Base-by-base conservation (phyloP, 2,329 filamentous ascomycete genomes). In the Sclerotinia subarctica region DNA sequence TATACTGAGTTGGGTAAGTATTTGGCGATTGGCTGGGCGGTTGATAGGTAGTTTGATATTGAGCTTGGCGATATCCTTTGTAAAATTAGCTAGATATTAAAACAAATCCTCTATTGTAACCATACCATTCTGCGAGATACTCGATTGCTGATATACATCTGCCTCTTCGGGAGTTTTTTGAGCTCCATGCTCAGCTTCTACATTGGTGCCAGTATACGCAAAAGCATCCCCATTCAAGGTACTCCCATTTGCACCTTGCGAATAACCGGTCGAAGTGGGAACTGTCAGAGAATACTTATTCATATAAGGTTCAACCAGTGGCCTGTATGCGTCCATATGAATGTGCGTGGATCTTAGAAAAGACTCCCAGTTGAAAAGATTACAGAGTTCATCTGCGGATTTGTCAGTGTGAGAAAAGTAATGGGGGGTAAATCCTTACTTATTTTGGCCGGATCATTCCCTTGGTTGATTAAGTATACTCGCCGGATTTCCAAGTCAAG, bases 321-420 rank as follows among this genome's bases (percentile, higher is more conserved):
- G 76, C 67, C 86, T 85, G 68, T 86, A 83, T 67, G 85, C 84
- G 73, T 87, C 86, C 59, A 90, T 81, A 75, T 87, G 86, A 17
- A 79, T 80, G 58, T 83, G 84, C 21, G 89, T 81, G 69, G 87
- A 85, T 29, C 82, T 81, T 21, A 89, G 78, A 68, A 90, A 89
- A 68, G 88, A 85, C 63, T 85, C 84, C 88, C 88, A 90, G 42
- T 83, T 82, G 72, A 88, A 89, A 29, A 66, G 64, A 47, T 66
- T 54, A 29, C 64, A 46, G 1, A 66, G 54, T 38, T 66, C 64
- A 44, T 66, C 64, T 66, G 53, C 53, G 42, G 15, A 10, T 24
- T 49, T 32, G 53, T 66, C 44, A 66, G 64, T n/a, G 29, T 10
- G 21, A 15, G 15, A 19, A 32, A 38, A 42, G 42, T 13, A 29